Base-by-base conservation (phyloP, 352 stramenopile species). In the Albugo laibachii region DNA sequence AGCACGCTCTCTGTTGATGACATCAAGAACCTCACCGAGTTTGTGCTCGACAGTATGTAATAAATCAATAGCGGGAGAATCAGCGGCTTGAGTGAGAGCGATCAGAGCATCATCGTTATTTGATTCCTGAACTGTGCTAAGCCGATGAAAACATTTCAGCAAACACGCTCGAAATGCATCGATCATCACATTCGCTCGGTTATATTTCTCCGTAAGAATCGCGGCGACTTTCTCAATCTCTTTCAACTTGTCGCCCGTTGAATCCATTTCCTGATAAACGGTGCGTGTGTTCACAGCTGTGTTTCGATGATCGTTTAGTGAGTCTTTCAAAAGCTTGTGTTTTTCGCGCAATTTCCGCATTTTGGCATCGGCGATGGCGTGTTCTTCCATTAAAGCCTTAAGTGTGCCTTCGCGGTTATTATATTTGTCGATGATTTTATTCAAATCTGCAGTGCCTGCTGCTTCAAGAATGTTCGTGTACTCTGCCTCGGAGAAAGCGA, bases 241-340 rank as follows among this genome's bases (percentile, higher is more conserved):
- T 21, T 87, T 87, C n/a, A 87, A 62, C 0, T 71, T 64, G 46
- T 87, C 75, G 5, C 69, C 73, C 2, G 75, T 84, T 31, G 83
- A 65, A 49, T 87, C 75, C 75, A 87, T 84, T 45, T 84, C 75
- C 42, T 87, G 75, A 56, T 87, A 87, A 40, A 83, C 79, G 13
- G 69, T 83, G 36, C 72, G 75, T n/a, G 75, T 76, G 48, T 84
- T 87, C 50, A 80, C 69, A 16, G 75, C 74, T 11, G 71, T 69
- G 21, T 69, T 65, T 19, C 75, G 71, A 48, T 85, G 53, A 0
- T 70, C 64, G 21, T 61, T 56, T 11, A 87, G 53, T 12, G 66
- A 62, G 43, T 84, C 71, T 47, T 83, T 74, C 5, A 87, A 57
- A 35, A 83, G 63, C 50, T 87, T 87, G 63, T 84, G 69, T 24